A percentile compares a stretch with the other conserved stretches of the same genome.
These are phyloP conservation scores for Juglanconis juglandina DNA, from an alignment of 2,329 filamentous ascomycete genomes.

Conservation along the genomic window DNA sequence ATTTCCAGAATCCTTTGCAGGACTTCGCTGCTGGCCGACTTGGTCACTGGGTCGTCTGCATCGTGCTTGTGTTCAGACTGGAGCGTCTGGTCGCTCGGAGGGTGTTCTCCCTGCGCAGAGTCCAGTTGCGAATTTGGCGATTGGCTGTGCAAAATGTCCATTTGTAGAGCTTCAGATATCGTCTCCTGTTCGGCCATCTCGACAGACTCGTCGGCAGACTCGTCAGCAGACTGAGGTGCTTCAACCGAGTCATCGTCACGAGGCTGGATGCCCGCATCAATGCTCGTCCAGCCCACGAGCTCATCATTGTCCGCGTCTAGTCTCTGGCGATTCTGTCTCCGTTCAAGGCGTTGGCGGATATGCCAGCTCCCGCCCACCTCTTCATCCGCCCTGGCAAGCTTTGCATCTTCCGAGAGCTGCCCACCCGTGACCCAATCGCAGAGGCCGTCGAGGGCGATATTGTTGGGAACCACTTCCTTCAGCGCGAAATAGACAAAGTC, in stretches of 20 bases:
- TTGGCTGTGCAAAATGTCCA: background rate
- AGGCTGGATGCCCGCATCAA: background rate
- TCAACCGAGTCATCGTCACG: background rate
- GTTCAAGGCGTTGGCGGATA: conserved; percentile 11
- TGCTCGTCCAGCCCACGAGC: conserved; percentile 5
- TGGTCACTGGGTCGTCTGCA: background rate
- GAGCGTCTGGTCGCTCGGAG: background rate
- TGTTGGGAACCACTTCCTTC: conserved; percentile 36
- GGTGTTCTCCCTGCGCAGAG: background rate
- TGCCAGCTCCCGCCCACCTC: conserved; percentile 17
- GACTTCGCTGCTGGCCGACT: background rate
- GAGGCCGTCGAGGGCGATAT: conserved; percentile 36
- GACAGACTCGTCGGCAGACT: background rate
- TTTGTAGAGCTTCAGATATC: background rate
- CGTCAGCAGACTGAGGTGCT: background rate
- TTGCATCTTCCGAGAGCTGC: conserved; percentile 21
- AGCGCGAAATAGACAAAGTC: conserved; percentile 36
- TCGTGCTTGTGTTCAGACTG: background rate
- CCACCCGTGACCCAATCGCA: conserved; percentile 40
- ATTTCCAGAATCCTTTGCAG: background rate
- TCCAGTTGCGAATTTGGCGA: background rate
- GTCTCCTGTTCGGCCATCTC: background rate
- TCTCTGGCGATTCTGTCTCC: background rate
- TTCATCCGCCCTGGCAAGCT: conserved; percentile 10
- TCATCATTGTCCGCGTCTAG: background rate